Base-by-base conservation (phyloP, 306 rosid species). In the Inga laurina region DNA sequence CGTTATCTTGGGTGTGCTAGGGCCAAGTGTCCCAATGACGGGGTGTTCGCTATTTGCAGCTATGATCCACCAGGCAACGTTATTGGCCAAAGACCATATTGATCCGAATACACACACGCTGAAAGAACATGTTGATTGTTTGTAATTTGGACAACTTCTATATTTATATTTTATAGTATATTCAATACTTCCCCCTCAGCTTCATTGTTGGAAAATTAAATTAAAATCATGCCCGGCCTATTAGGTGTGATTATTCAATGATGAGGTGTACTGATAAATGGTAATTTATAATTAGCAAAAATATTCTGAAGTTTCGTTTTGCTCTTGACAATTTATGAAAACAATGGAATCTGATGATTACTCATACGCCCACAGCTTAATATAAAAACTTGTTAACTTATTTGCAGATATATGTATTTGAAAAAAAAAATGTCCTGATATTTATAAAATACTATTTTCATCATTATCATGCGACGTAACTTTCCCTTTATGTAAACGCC, bases 1-100 rank as follows among this genome's bases (percentile, higher is more conserved):
- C n/a, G 4, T 18, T 41, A 45, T 16, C 51, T 86, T 32, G 93
- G 91, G 2, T 88, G 91, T 43, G 89, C 85, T 5, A 77, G 76
- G n/a, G 82, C 67, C 3, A 37, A 71, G 32, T 90, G 93, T 59
- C 27, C 49, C 5, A 82, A 78, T 83, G 83, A 81, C 0, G 71
- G 88, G 72, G 54, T 87, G 22, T 91, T 93, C 51, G 85, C 88
- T 11, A 86, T 88, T 48, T 93, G 95, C 41, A 93, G 83, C 79
- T 93, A 93, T 78, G 82, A 84, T 27, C 95, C 95, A 3, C 91
- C 91, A 0, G 97, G 97, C 2, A 91, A 90, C 78, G 22, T 84
- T 76, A 66, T 16, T 1, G 94, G 90, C 12, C 9, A 91, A 49
- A 57, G 89, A 46, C 94, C 97, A 32, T 65, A 65, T 65, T 62